phyloP scores from a whole-genome alignment of 306 rosid species.

The Lagenaria siceraria region DNA sequence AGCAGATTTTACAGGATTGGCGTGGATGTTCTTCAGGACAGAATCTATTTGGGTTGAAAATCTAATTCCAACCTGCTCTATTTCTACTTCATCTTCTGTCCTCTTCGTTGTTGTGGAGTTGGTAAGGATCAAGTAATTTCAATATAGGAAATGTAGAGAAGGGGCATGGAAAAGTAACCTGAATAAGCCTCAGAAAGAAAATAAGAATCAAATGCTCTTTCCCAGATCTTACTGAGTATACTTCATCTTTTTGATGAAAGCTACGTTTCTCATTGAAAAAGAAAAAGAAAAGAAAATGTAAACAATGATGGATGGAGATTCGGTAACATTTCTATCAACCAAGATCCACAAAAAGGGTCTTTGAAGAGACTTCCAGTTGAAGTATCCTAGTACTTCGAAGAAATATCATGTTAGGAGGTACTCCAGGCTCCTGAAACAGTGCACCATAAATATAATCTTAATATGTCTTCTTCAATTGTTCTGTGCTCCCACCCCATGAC shows the following conservation, averaged over 20 bases:
- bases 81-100: not conserved
- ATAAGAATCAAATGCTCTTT: not conserved
- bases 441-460: not conserved
- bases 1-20: not conserved
- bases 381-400: not conserved
- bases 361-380: not conserved
- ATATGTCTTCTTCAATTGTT: not conserved
- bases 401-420: not conserved
- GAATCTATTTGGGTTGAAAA: not conserved
- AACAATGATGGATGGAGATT: not conserved
- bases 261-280: not conserved
- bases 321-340: not conserved
- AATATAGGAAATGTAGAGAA: not conserved
- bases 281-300: not conserved
- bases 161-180: not conserved
- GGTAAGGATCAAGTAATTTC: not conserved
- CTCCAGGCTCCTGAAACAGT: not conserved
- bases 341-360: not conserved
- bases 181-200: not conserved
- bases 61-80: not conserved
- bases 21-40: not conserved
- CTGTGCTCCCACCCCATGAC: too few species aligned
- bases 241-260: not conserved
- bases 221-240: not conserved
- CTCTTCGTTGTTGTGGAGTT: not conserved